Evolutionary conservation across 768 basidiomycete species (phyloP).

Genomic region (Stropharia rugosoannulata): DNA sequence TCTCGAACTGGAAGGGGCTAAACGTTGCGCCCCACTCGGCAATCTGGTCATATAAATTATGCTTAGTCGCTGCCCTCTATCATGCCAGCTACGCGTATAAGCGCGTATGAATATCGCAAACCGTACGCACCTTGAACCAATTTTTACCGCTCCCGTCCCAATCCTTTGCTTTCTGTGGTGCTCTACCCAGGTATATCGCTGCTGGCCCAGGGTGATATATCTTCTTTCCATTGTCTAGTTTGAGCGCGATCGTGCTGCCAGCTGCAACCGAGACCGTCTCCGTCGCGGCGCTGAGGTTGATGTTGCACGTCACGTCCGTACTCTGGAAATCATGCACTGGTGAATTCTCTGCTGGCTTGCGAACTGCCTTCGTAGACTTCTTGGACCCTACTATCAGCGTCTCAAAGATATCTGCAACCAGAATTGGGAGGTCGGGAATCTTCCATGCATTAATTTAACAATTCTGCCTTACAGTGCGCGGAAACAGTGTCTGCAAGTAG

Average conservation of each 20-base stretch:
- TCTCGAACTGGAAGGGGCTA: slow-evolving; percentile 31
- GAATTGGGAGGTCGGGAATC: no score
- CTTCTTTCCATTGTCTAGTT: slow-evolving; percentile 26
- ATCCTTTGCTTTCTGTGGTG: slow-evolving; percentile 32
- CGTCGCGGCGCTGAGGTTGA: slow-evolving; percentile 26
- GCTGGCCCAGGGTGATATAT: slow-evolving; percentile 40
- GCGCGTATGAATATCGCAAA: slow-evolving; percentile 13
- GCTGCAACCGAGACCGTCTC: slow-evolving; percentile 33
- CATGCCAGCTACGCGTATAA: background rate
- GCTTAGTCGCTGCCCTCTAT: background rate
- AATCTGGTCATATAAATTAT: slow-evolving; percentile 18
- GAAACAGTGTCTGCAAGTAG: slow-evolving; percentile 20
- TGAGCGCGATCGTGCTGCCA: slow-evolving; percentile 35
- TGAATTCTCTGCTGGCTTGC: slow-evolving; percentile 28
- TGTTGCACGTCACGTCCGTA: slow-evolving; percentile 30
- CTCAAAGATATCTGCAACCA: slow-evolving; percentile 24
- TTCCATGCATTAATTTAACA: background rate
- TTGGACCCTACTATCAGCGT: slow-evolving; percentile 22
- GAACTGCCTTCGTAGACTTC: slow-evolving; percentile 25
- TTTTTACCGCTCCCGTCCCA: slow-evolving; percentile 44
- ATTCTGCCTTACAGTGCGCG: slow-evolving; percentile 20
- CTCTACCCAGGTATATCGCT: slow-evolving; percentile 45
- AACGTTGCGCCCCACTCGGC: slow-evolving; percentile 35
- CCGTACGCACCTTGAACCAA: slow-evolving; percentile 46
- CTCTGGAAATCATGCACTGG: slow-evolving; percentile 25